phyloP scores from a whole-genome alignment of 495 filamentous ascomycete species.

The Apiosordaria backusii region DNA sequence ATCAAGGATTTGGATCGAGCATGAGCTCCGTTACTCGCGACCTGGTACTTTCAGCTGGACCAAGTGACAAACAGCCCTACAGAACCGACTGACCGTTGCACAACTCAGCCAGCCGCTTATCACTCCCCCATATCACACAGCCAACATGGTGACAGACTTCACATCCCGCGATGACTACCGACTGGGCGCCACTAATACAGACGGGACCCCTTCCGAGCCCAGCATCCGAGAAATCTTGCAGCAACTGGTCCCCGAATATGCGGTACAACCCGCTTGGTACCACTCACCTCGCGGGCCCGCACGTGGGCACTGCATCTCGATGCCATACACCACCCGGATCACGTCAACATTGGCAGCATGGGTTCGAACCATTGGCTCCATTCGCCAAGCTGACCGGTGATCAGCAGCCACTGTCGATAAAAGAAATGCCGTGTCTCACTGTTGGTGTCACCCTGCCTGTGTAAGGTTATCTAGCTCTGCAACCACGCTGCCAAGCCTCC shows the following conservation, averaged over 20 bases:
- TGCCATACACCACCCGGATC: not conserved
- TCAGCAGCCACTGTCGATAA: not conserved
- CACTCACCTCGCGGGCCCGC: not conserved
- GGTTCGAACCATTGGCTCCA: not conserved
- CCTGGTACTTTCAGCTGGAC: no score
- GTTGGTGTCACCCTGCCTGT: not conserved
- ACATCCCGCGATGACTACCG: not conserved
- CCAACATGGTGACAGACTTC: not conserved
- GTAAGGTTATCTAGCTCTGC: not conserved
- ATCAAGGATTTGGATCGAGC: not conserved
- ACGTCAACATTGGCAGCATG: slow-evolving; percentile 7
- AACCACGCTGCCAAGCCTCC: not conserved
- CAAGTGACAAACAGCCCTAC: no score
- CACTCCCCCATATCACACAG: not conserved
- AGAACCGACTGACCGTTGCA: no score
- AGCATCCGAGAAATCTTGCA: not conserved
- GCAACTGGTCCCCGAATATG: not conserved
- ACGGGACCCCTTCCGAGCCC: not conserved
- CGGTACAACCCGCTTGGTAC: not conserved
- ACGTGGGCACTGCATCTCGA: not conserved
- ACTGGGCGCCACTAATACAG: not conserved
- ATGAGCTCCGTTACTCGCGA: no score
- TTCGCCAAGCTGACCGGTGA: not conserved
- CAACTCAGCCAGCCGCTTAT: no score
- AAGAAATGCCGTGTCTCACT: not conserved